Percentiles rank a stretch among this genome's conserved stretches.
phyloP scores from a whole-genome alignment of 2,329 filamentous ascomycete genomes.

The Metarhizium brunneum region DNA sequence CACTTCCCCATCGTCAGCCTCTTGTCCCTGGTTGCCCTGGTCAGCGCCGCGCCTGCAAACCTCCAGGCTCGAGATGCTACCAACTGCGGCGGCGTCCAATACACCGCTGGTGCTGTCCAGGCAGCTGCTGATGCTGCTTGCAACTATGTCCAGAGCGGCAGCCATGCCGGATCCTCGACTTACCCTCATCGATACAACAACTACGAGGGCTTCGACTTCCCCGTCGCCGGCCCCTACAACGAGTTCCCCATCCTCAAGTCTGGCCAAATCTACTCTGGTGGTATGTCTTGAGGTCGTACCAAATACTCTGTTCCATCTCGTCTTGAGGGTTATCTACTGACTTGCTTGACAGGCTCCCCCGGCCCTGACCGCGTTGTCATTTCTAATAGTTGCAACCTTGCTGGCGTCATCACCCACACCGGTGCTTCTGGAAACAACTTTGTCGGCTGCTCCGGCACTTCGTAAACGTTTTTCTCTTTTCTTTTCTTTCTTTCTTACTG shows the following conservation, averaged over 20 bases:
- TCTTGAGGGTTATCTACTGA: neutral
- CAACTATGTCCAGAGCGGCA: conserved; percentile 12
- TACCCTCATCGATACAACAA: conserved; percentile 32
- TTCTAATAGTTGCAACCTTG: conserved; percentile 43
- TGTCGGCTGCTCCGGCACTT: conserved; percentile 43
- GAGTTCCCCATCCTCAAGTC: conserved; percentile 27
- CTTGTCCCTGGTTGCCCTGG: conserved; percentile 18
- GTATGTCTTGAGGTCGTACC: conserved; percentile 14
- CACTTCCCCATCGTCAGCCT: conserved; percentile 17
- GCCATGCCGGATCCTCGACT: conserved; percentile 17
- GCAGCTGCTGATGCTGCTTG: conserved; percentile 20
- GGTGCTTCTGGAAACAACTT: conserved; percentile 61
- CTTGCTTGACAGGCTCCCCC: conserved; percentile 28
- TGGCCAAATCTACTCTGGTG: conserved; percentile 24
- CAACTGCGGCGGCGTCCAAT: conserved; percentile 21
- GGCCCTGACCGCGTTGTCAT: conserved; percentile 58
- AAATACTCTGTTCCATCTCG: neutral
- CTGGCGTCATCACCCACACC: conserved; percentile 60
- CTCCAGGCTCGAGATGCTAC: conserved; percentile 14
- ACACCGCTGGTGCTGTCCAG: conserved; percentile 17
- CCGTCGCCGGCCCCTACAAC: conserved; percentile 23
- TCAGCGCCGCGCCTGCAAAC: conserved; percentile 17
- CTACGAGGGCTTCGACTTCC: conserved; percentile 27
- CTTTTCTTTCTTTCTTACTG: neutral
- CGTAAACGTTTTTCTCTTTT: neutral